phyloP scores from a whole-genome alignment of 2,329 filamentous ascomycete genomes.

The Aspergillus sp. region DNA sequence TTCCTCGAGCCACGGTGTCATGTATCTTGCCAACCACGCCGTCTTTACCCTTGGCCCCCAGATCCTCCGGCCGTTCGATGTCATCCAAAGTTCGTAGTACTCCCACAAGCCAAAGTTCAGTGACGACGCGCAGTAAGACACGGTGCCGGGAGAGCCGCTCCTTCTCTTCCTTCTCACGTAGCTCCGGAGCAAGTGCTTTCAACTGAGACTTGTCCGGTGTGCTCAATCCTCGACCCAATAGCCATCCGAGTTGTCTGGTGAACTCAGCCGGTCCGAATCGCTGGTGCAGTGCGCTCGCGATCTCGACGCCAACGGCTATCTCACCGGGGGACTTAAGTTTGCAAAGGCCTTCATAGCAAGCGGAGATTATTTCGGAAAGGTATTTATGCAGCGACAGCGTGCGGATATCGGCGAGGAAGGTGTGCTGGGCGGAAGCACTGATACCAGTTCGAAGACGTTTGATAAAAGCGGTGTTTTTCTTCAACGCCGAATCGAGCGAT shows the following conservation, averaged over 20 bases:
- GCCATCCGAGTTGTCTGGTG: conserved; percentile 85
- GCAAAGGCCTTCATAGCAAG: conserved; percentile 89
- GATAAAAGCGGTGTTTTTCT: conserved; percentile 98
- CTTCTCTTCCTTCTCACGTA: conserved; percentile 91
- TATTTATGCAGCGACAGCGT: conserved; percentile 92
- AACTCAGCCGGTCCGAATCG: conserved; percentile 87
- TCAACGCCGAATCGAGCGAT: conserved; percentile 86
- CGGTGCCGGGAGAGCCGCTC: conserved; percentile 82
- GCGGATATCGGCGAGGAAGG: conserved; percentile 84
- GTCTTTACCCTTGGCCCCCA: conserved; percentile 50
- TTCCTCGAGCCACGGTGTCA: conserved; percentile 56
- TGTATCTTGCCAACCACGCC: conserved; percentile 41
- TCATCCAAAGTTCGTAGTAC: conserved; percentile 75
- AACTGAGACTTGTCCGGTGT: conserved; percentile 80
- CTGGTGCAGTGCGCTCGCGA: conserved; percentile 91
- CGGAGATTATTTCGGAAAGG: conserved; percentile 91
- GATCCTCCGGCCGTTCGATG: conserved; percentile 58
- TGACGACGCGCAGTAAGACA: conserved; percentile 78
- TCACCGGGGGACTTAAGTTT: conserved; percentile 88
- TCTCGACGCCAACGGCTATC: conserved; percentile 83
- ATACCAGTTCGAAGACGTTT: conserved; percentile 90
- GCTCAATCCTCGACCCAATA: conserved; percentile 81
- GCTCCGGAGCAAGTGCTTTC: conserved; percentile 70
- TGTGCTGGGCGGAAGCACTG: conserved; percentile 67
- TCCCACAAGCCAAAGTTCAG: conserved; percentile 91